phyloP scores from a whole-genome alignment of 768 basidiomycete genomes.

The Macrocybe gigantea region DNA sequence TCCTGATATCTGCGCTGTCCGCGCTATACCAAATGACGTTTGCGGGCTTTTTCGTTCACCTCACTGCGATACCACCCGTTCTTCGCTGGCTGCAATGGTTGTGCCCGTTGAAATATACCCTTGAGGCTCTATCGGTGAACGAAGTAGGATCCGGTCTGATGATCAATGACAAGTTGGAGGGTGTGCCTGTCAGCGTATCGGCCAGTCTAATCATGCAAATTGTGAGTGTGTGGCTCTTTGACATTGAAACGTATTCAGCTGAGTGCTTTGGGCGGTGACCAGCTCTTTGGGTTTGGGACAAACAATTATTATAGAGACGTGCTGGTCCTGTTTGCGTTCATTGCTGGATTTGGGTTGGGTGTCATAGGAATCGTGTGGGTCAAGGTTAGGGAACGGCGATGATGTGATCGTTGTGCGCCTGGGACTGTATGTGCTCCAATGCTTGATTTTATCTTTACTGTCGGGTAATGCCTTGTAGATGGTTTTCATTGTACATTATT shows the following conservation, averaged over 20 bases:
- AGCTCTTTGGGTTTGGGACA: conserved; percentile 83
- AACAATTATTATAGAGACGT: conserved; percentile 89
- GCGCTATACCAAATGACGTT: conserved; percentile 82
- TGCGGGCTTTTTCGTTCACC: conserved; percentile 91
- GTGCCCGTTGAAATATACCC: conserved; percentile 73
- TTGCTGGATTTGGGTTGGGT: conserved; percentile 67
- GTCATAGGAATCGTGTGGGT: conserved; percentile 78
- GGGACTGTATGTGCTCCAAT: too few relatives aligned
- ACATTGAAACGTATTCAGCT: not conserved
- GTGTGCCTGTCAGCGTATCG: conserved; percentile 77
- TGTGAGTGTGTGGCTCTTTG: conserved; percentile 34
- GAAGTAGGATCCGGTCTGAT: conserved; percentile 86
- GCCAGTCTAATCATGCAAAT: conserved; percentile 83
- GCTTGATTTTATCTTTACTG: not conserved
- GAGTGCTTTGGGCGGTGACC: not conserved
- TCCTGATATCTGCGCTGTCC: conserved; percentile 74
- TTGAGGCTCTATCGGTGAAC: conserved; percentile 89
- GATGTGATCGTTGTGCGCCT: not conserved
- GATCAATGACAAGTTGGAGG: conserved; percentile 74
- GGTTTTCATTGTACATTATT: too few relatives aligned
- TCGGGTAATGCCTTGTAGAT: not conserved
- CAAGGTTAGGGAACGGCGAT: conserved; percentile 73
- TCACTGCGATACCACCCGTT: conserved; percentile 79
- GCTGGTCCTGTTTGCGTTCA: conserved; percentile 80
- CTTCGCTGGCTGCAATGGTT: conserved; percentile 93